Conservation (phyloP, 1,139 yeast genomes). For the Protomyces lactucae-debilis region DNA sequence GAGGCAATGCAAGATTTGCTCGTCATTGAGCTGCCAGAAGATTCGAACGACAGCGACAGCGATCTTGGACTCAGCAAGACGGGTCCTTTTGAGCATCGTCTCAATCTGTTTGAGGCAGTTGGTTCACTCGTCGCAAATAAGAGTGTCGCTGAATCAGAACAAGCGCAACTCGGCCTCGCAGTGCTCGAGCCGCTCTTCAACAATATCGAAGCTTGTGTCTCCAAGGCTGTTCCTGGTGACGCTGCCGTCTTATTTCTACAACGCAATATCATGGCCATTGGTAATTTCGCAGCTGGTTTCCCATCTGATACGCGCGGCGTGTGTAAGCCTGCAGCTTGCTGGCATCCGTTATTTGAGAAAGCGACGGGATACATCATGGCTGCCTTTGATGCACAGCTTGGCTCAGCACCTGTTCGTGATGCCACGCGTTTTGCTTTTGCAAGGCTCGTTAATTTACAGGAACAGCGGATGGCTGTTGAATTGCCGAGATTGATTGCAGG, state of each 20-base stretch:
- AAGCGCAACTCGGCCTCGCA: conserved; percentile 45
- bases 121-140: conserved; percentile 53
- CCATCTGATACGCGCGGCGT: conserved; percentile 42
- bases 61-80: conserved; percentile 46
- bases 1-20: conserved; percentile 53
- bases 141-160: conserved; percentile 38
- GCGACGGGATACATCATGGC: conserved; percentile 81
- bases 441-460: conserved; percentile 72
- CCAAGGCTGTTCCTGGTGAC: conserved; percentile 40
- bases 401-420: conserved; percentile 68
- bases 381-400: conserved; percentile 69
- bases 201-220: conserved; percentile 56
- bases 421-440: conserved; percentile 84
- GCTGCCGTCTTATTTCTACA: conserved; percentile 65
- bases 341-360: conserved; percentile 53
- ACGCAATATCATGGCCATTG: conserved; percentile 81
- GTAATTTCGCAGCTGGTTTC: conserved; percentile 82
- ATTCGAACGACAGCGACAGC: conserved; percentile 42
- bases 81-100: conserved; percentile 68
- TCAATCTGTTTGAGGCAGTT: conserved; percentile 74
- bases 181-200: conserved; percentile 74
- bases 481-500: conserved; percentile 69
- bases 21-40: conserved; percentile 44
- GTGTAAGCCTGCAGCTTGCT: conserved; percentile 34
- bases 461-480: conserved; percentile 51